Percentiles rank a stretch among this genome's conserved stretches.
Evolutionary conservation across 2,329 filamentous ascomycete genomes (phyloP).

Genomic region (Teratosphaeriaceae sp.): DNA sequence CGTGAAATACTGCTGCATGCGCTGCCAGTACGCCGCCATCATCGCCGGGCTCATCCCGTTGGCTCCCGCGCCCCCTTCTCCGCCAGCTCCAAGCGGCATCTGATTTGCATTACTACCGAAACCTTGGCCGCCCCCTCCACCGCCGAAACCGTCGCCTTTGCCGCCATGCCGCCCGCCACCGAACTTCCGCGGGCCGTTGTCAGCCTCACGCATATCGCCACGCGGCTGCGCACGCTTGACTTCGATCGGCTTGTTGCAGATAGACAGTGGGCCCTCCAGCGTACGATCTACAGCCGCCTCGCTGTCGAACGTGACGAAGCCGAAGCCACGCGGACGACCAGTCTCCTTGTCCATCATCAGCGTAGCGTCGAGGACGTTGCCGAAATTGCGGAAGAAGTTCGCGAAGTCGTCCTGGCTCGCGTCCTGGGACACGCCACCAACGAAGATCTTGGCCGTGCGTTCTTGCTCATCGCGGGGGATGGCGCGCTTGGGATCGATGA

Average conservation of each 20-base stretch:
- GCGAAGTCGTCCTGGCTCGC: slow-evolving; percentile 95
- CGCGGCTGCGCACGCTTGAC: slow-evolving; percentile 97
- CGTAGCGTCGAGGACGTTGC: slow-evolving; percentile 91
- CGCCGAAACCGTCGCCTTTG: slow-evolving; percentile 32
- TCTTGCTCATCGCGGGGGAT: slow-evolving; percentile 98
- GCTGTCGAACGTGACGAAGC: slow-evolving; percentile 96
- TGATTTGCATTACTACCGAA: slow-evolving; percentile 13
- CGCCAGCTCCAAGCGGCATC: slow-evolving; percentile 9
- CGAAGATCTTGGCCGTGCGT: slow-evolving; percentile 97
- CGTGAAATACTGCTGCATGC: slow-evolving; percentile 95
- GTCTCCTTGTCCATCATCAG: slow-evolving; percentile 99
- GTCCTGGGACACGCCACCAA: slow-evolving; percentile 94
- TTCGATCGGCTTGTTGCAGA: slow-evolving; percentile 93
- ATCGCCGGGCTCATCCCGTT: slow-evolving; percentile 86
- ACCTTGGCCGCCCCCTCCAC: slow-evolving; percentile 27
- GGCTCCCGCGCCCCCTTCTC: slow-evolving; percentile 9
- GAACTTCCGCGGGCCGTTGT: slow-evolving; percentile 34
- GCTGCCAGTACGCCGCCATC: slow-evolving; percentile 98
- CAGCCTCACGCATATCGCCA: slow-evolving; percentile 88
- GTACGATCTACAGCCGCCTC: slow-evolving; percentile 92
- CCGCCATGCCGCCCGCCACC: slow-evolving; percentile 28
- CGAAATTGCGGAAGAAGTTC: slow-evolving; percentile 94
- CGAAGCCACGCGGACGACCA: slow-evolving; percentile 90
- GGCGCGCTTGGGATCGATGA: slow-evolving; percentile 96
- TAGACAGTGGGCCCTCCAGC: slow-evolving; percentile 76